Percentiles rank a stretch among this genome's conserved stretches.
phyloP scores from a whole-genome alignment of 164 flowering plant genomes.

The Paratinospora sagittata region DNA sequence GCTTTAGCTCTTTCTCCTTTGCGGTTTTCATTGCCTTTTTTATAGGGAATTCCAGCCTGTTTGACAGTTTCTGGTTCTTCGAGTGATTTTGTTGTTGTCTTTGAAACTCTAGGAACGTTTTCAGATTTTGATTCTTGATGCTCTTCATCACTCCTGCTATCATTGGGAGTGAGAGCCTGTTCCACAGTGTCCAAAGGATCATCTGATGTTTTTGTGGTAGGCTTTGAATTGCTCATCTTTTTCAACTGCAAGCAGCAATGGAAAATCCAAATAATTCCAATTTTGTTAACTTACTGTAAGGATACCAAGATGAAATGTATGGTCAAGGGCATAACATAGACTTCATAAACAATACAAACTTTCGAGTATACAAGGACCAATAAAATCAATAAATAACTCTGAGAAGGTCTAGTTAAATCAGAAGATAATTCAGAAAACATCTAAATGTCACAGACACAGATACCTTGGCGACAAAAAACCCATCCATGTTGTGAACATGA shows the following conservation, averaged over 20 bases:
- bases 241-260: constrained; percentile 48
- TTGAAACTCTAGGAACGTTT: constrained; percentile 3
- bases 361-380: background rate
- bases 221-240: constrained; percentile 65
- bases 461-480: constrained; percentile 99
- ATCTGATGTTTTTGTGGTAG: constrained; percentile 25
- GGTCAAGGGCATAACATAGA: no score
- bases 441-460: background rate
- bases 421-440: background rate
- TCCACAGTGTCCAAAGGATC: constrained; percentile 35
- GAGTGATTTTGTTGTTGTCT: constrained; percentile 19
- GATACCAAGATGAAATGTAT: background rate
- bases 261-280: background rate
- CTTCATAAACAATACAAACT: background rate
- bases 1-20: constrained; percentile 16
- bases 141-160: constrained; percentile 10
- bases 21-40: constrained; percentile 10
- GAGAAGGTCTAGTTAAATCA: background rate
- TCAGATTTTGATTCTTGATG: constrained; percentile 18
- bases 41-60: constrained; percentile 15
- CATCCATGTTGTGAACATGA: constrained; percentile 98
- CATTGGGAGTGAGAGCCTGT: constrained; percentile 19
- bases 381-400: background rate
- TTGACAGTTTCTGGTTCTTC: constrained; percentile 34
- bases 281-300: background rate